A percentile compares a stretch with the other conserved stretches of the same genome.
These are phyloP conservation scores for Penicillium sp. DNA, from an alignment of 2,329 filamentous ascomycete genomes.

Conservation along the genomic window DNA sequence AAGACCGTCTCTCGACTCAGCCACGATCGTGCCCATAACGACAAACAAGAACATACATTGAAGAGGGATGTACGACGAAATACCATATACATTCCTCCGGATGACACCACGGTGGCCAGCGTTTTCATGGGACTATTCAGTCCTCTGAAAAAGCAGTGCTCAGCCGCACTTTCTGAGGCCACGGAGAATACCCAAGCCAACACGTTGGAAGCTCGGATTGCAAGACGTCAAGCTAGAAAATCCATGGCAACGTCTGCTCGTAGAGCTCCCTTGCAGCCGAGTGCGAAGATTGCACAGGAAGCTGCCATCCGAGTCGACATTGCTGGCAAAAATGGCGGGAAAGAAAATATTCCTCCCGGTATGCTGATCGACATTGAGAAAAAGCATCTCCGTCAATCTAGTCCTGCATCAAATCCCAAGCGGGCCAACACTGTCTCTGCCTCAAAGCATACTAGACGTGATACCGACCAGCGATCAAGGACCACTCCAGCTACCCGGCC, in stretches of 20 bases:
- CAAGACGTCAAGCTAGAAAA: constrained; percentile 36
- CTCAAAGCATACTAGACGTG: constrained; percentile 16
- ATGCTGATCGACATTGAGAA: constrained; percentile 22
- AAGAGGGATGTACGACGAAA: constrained; percentile 41
- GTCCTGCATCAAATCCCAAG: background rate
- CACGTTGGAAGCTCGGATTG: constrained; percentile 39
- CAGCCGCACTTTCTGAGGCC: constrained; percentile 1
- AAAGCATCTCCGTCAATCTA: constrained; percentile 7
- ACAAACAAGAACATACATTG: constrained; percentile 20
- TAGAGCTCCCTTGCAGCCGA: constrained; percentile 55
- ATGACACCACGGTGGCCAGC: constrained; percentile 47
- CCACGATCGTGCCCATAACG: constrained; percentile 1
- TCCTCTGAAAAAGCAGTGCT: constrained; percentile 37
- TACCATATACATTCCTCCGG: constrained; percentile 48
- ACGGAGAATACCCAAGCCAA: constrained; percentile 32
- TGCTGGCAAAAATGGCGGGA: constrained; percentile 60
- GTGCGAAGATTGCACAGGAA: constrained; percentile 45
- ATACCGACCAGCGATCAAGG: constrained; percentile 22
- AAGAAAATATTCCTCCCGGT: constrained; percentile 66
- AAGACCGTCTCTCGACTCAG: constrained; percentile 22
- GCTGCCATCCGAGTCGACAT: constrained; percentile 49
- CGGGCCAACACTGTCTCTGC: constrained; percentile 5
- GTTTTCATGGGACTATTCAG: constrained; percentile 51
- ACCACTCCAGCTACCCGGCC: constrained; percentile 20
- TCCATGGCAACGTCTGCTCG: constrained; percentile 24